These are phyloP conservation scores for Cyberlindnera saturnus DNA, from an alignment of 805 yeast species.

Conservation along the genomic window DNA sequence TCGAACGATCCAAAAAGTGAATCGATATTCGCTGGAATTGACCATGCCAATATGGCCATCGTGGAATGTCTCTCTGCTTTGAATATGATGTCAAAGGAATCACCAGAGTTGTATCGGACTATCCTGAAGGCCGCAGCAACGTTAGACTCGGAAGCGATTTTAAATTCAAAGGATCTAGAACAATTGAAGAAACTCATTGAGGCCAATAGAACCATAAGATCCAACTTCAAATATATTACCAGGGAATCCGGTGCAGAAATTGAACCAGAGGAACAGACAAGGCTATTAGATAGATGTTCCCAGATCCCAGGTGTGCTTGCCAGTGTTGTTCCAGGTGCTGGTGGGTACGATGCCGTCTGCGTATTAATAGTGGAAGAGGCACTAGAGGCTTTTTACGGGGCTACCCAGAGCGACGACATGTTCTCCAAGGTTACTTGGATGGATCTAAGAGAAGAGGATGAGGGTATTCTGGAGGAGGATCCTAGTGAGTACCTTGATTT, in stretches of 20 bases:
- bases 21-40: slow-evolving; percentile 47
- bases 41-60: slow-evolving; percentile 52
- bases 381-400: slow-evolving; percentile 27
- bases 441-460: slow-evolving; percentile 53
- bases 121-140: slow-evolving; percentile 18
- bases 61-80: slow-evolving; percentile 43
- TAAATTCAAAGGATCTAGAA: slow-evolving; percentile 3
- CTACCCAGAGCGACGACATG: slow-evolving; percentile 22
- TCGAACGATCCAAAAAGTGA: slow-evolving; percentile 43
- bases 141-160: slow-evolving; percentile 7
- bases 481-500: slow-evolving; percentile 23
- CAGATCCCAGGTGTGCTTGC: slow-evolving; percentile 72
- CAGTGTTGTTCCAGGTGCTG: slow-evolving; percentile 99
- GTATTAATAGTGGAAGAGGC: slow-evolving; percentile 51
- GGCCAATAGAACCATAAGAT: slow-evolving; percentile 48
- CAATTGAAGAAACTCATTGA: slow-evolving; percentile 30
- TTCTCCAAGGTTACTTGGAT: slow-evolving; percentile 60
- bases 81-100: slow-evolving; percentile 24
- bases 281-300: slow-evolving; percentile 53
- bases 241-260: slow-evolving; percentile 70
- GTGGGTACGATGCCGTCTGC: slow-evolving; percentile 92
- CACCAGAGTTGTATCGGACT: slow-evolving; percentile 32
- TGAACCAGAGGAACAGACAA: slow-evolving; percentile 78
- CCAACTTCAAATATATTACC: slow-evolving; percentile 55
- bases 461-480: slow-evolving; percentile 51